Base-by-base conservation (phyloP, 345 rosid species). In the Odontarrhena argentea region DNA sequence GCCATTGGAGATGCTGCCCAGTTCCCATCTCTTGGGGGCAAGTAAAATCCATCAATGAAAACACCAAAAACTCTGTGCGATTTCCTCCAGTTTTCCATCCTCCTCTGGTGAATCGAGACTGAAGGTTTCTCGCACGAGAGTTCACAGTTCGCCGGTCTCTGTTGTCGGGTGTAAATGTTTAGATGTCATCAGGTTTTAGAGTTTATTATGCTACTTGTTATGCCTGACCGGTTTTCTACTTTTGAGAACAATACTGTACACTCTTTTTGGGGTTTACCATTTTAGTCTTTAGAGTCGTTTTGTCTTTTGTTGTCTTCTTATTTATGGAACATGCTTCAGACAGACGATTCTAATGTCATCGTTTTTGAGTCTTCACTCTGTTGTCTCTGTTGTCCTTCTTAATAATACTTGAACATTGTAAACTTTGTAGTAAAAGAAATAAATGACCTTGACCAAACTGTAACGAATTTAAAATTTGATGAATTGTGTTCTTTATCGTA, bases 11-110 rank as follows among this genome's bases (percentile, higher is more conserved):
- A 94, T 69, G 80, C 82, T 4, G 89, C 87, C 34, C 96, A 91
- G 60, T 94, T 94, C 89, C 99, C 99, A 41, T 14, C 97, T 42
- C 80, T 94, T 74, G 89, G 96, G 63, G 97, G 89, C 75, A 91
- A 87, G 80, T 91, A 89, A 88, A 69, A 70, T 57, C 18, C 14
- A 46, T 28, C 64, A 18, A 32, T 24, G 70, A 65, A 42, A 24
- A 53, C 54, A 6, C 25, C 37, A n/a, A 36, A 24, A 11, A 62
- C 60, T 41, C 60, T 41, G 8, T 42, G 43, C 60, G 28, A 38
- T 51, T 7, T 57, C 59, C 54, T 65, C 5, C 11, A 44, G 55
- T 45, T 38, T 56, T 42, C 36, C 36, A 32, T 32, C 43, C 37
- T 55, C 41, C 14, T 18, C 15, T 38, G 60, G 14, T 65, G 58